A percentile compares a stretch with the other conserved stretches of the same genome.
Evolutionary conservation across 805 yeast species (phyloP).

Genomic region (Starmerella riodocensis): DNA sequence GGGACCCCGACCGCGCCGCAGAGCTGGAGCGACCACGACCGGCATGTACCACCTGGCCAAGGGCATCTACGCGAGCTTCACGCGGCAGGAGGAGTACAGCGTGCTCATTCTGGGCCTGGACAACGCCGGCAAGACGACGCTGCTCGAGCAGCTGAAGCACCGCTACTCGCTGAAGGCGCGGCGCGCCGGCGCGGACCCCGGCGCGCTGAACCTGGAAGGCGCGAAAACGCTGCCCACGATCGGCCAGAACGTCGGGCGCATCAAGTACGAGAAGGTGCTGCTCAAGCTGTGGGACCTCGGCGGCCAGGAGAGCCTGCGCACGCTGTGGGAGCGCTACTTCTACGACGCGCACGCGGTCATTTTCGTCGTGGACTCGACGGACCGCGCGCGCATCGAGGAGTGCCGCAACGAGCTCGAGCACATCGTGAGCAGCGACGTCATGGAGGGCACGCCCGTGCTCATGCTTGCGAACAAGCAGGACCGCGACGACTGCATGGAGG

Average conservation of each 20-base stretch:
- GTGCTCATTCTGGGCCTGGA: constrained; percentile 78
- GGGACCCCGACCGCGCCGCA: too few species aligned
- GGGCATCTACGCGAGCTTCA: constrained; percentile 47
- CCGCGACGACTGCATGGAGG: constrained; percentile 52
- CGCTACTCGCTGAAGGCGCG: constrained; percentile 35
- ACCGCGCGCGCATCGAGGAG: constrained; percentile 67
- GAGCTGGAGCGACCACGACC: neutral
- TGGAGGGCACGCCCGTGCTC: constrained; percentile 72
- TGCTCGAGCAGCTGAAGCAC: constrained; percentile 52
- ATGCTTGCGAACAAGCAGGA: constrained; percentile 97
- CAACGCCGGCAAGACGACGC: constrained; percentile 90
- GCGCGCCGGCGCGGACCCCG: constrained; percentile 24
- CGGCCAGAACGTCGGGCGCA: constrained; percentile 60
- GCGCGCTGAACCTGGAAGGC: constrained; percentile 15
- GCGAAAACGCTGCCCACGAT: constrained; percentile 73
- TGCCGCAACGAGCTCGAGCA: constrained; percentile 50
- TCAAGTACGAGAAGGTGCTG: constrained; percentile 30
- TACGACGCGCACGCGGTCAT: constrained; percentile 79
- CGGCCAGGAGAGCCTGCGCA: constrained; percentile 76
- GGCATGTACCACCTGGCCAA: constrained; percentile 58
- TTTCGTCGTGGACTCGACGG: constrained; percentile 86
- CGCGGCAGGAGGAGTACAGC: constrained; percentile 55
- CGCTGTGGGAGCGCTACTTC: constrained; percentile 81
- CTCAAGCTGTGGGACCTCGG: constrained; percentile 94
- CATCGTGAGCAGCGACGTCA: constrained; percentile 44